Percentiles rank a stretch among this genome's conserved stretches.
These are phyloP conservation scores for Fusarium mexicanum DNA, from an alignment of 2,329 filamentous ascomycete species.

Conservation along the genomic window DNA sequence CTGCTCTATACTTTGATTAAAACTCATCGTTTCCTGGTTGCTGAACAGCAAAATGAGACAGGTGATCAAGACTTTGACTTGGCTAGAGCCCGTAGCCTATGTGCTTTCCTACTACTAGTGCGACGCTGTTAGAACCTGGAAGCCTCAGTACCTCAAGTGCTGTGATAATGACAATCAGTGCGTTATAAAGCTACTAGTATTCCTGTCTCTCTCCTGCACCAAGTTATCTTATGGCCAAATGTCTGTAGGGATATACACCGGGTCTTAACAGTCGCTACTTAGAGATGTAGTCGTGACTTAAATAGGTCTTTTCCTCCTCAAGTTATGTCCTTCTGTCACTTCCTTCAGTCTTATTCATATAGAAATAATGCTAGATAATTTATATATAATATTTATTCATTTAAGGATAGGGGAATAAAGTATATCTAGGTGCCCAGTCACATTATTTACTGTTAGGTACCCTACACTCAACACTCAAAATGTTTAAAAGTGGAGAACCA, in stretches of 20 bases:
- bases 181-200: neutral
- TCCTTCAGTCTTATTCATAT: too few species aligned
- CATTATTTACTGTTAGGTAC: neutral
- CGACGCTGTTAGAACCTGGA: neutral
- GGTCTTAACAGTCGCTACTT: accelerated
- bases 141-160: neutral
- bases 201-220: neutral
- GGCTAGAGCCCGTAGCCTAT: neutral
- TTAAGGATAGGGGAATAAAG: too few species aligned
- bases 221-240: accelerated
- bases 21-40: neutral
- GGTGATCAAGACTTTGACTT: neutral
- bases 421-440: neutral
- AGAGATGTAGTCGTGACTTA: too few species aligned
- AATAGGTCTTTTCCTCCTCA: accelerated
- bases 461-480: neutral
- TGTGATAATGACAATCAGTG: too few species aligned
- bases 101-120: neutral
- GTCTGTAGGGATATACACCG: accelerated
- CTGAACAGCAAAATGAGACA: neutral
- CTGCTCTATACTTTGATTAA: neutral
- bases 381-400: too few species aligned
- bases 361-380: accelerated
- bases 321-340: too few species aligned
- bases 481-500: neutral